Evolutionary conservation across 345 rosid species (phyloP).

Genomic region (Boechera retrofracta): DNA sequence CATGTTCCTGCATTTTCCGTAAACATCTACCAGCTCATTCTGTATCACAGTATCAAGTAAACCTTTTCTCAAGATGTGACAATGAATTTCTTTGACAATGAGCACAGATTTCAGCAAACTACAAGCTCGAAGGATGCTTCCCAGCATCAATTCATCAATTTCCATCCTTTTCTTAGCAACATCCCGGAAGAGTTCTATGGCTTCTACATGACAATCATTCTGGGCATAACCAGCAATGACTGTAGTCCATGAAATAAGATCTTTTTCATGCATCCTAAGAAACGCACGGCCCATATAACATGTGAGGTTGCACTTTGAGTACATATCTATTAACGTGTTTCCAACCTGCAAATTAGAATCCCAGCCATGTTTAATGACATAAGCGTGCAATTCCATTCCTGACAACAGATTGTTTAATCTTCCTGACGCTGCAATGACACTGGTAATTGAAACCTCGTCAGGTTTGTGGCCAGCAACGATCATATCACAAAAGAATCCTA

Average conservation of each 20-base stretch:
- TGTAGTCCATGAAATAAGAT: constrained; percentile 86
- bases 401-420: constrained; percentile 60
- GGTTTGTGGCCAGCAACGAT: constrained; percentile 55
- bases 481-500: constrained; percentile 55
- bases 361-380: constrained; percentile 63
- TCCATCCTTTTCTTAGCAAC: constrained; percentile 51
- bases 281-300: constrained; percentile 64
- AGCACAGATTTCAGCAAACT: constrained; percentile 50
- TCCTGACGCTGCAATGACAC: constrained; percentile 64
- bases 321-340: constrained; percentile 81
- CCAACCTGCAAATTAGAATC: constrained; percentile 64
- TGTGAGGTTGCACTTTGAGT: constrained; percentile 65
- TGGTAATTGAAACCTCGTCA: constrained; percentile 62
- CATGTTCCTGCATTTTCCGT: constrained; percentile 65
- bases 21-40: constrained; percentile 66
- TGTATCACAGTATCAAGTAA: constrained; percentile 63
- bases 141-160: constrained; percentile 74
- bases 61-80: constrained; percentile 63
- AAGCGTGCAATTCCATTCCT: constrained; percentile 83
- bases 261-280: constrained; percentile 57
- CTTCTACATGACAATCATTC: constrained; percentile 55
- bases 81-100: constrained; percentile 70
- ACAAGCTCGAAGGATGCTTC: constrained; percentile 73
- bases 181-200: constrained; percentile 57
- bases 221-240: constrained; percentile 74